Evolutionary conservation across 73 alveolate genomes (phyloP), one percentile per base, ranked within the genome.

Genomic region (Stentor coeruleus): DNA sequence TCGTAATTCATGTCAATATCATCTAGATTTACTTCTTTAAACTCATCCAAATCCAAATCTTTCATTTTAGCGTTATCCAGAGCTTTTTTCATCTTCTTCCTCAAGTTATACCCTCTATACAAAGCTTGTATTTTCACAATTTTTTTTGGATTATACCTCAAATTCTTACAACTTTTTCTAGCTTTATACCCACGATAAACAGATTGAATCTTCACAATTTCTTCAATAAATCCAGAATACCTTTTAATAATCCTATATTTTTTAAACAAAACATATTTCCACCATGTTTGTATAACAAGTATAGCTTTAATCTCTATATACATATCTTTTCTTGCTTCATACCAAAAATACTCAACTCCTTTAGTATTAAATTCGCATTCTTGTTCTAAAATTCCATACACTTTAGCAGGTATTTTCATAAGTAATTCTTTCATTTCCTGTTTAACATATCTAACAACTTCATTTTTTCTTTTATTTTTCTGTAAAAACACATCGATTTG

Each of bases 291-390:
- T 28, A 66, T 66, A 33, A 66, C 79, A 14, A 20, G 14, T 0
- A 2, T 0, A 66, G 79, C 79, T 2, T 28, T 20, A 31, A 26
- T 66, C 1, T 66, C 79, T 33, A 14, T 66, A 66, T 26, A 31
- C n/a, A 66, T 20, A 1, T 14, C 40, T 31, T 20, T 31, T 66
- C 79, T 66, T 20, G 79, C 79, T 1, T 66, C 15, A 66, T 66
- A 66, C 79, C 79, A 66, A 66, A 20, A 66, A 20, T 33, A 66
- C 33, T 66, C 79, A 66, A 66, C 37, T 20, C 37, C 79, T 33
- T 40, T 66, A 0, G n/a, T 31, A 66, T 31, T 20, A 20, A 66
- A 33, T 66, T 20, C 36, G n/a, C n/a, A 15, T 66, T 66, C 37
- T 28, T 20, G 36, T 26, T 20, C 42, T 28, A 20, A 0, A 1